A percentile compares a stretch with the other conserved stretches of the same genome.
These are phyloP conservation scores for Sequoiadendron giganteum DNA, from an alignment of 75 land plant species.

Conservation along the genomic window DNA sequence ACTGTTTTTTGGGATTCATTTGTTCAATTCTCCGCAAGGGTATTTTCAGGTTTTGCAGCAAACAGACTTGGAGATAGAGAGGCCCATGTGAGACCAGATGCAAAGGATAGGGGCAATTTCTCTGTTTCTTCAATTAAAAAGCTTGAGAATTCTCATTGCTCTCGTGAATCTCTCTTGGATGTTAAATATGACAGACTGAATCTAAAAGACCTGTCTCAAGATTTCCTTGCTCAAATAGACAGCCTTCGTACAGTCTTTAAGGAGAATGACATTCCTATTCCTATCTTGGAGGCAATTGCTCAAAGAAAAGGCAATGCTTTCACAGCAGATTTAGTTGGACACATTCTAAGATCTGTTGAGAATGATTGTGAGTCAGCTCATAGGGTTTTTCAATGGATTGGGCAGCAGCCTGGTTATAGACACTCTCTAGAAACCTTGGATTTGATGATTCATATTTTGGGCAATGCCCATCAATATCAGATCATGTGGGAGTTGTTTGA, in stretches of 20 bases:
- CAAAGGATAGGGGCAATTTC: background rate
- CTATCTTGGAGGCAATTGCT: slow-evolving; percentile 10
- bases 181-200: slow-evolving; percentile 5
- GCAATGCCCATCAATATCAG: background rate
- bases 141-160: background rate
- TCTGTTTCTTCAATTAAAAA: background rate
- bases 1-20: background rate
- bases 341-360: background rate
- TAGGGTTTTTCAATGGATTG: slow-evolving; percentile 7
- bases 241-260: slow-evolving; percentile 1
- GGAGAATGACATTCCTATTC: slow-evolving; percentile 4
- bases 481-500: slow-evolving; percentile 10
- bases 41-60: slow-evolving; percentile 4
- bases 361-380: slow-evolving; percentile 9
- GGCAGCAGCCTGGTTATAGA: slow-evolving; percentile 9
- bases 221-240: slow-evolving; percentile 6
- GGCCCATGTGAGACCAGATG: background rate
- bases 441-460: slow-evolving; percentile 12
- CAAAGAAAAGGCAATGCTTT: background rate
- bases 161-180: background rate
- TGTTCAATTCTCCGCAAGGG: background rate
- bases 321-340: background rate
- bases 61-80: slow-evolving; percentile 11
- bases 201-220: background rate
- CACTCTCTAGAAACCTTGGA: background rate